Conservation (phyloP, 2,329 filamentous ascomycete genomes). For the Karstenula rhodostoma region DNA sequence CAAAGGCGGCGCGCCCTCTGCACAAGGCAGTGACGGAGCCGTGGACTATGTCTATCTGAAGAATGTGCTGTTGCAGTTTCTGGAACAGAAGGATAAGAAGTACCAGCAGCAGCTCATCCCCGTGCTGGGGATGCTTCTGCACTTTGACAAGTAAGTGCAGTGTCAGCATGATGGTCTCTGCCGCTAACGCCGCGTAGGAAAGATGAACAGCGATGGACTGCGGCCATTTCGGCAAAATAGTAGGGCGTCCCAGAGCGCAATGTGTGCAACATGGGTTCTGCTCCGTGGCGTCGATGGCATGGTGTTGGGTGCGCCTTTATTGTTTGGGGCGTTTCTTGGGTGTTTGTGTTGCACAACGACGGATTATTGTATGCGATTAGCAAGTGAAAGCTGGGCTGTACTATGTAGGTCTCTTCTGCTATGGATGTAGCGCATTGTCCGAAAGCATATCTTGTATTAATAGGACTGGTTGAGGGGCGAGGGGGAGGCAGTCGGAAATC, state of each 20-base stretch:
- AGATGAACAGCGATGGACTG: constrained; percentile 88
- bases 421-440: neutral
- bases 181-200: constrained; percentile 56
- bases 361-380: neutral
- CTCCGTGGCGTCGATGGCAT: neutral
- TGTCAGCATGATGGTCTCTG: too few relatives aligned
- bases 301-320: neutral
- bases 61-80: constrained; percentile 81
- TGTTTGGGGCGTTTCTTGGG: neutral
- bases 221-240: constrained; percentile 67
- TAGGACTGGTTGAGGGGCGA: neutral
- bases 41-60: constrained; percentile 77
- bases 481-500: neutral
- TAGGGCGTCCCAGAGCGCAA: constrained; percentile 24
- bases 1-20: constrained; percentile 45
- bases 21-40: constrained; percentile 29
- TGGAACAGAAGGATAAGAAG: constrained; percentile 82
- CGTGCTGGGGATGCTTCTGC: constrained; percentile 77
- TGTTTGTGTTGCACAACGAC: constrained; percentile 8
- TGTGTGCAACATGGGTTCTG: constrained; percentile 8
- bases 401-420: neutral
- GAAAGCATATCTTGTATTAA: neutral
- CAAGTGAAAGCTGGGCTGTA: neutral
- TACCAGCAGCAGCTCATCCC: constrained; percentile 79
- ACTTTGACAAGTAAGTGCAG: constrained; percentile 74